A percentile compares a stretch with the other conserved stretches of the same genome.
Evolutionary conservation across 345 rosid species (phyloP).

Genomic region (Noccaea caerulescens): DNA sequence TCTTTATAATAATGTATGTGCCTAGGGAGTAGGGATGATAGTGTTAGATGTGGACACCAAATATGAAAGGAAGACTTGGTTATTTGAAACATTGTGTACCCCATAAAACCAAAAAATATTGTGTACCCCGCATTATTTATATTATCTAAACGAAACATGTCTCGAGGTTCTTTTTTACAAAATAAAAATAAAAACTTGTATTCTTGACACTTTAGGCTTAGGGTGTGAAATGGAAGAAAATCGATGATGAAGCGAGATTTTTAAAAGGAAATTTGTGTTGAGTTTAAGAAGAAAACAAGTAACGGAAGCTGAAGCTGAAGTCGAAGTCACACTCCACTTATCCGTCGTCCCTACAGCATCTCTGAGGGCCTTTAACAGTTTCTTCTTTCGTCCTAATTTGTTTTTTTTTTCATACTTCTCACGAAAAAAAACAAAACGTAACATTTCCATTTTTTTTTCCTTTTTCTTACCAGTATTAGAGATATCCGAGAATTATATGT

Average conservation of each 20-base stretch:
- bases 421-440: not conserved
- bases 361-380: constrained; percentile 26
- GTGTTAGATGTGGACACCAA: constrained; percentile 29
- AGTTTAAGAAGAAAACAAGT: constrained; percentile 36
- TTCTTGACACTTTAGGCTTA: not conserved
- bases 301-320: constrained; percentile 35
- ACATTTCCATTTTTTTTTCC: too few species aligned
- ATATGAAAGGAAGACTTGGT: constrained; percentile 34
- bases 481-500: too few species aligned
- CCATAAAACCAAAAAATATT: not conserved
- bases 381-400: constrained; percentile 24
- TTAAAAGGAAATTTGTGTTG: not conserved
- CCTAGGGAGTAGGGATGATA: constrained; percentile 21
- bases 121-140: constrained; percentile 6
- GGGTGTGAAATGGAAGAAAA: constrained; percentile 32
- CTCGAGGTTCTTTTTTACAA: constrained; percentile 24
- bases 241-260: not conserved
- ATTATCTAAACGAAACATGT: constrained; percentile 37
- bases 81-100: constrained; percentile 30
- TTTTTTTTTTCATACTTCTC: not conserved
- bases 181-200: not conserved
- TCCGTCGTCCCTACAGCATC: constrained; percentile 37
- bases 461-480: too few species aligned
- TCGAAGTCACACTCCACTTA: constrained; percentile 33
- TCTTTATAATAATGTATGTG: not conserved